phyloP scores from a whole-genome alignment of 495 filamentous ascomycete genomes.

The Aspergillus leporis region DNA sequence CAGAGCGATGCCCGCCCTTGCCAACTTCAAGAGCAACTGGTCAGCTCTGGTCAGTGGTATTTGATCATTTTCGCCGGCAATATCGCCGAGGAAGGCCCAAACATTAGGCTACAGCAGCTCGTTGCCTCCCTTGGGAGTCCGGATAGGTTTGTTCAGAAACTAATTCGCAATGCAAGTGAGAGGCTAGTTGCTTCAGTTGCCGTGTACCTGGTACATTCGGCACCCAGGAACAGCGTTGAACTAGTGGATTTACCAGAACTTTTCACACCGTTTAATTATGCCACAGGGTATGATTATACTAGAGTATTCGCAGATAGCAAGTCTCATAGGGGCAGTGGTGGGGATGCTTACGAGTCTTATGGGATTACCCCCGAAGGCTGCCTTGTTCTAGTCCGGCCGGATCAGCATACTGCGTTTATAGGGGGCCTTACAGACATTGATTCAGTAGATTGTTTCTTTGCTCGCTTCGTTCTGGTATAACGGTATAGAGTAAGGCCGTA shows the following conservation, averaged over 20 bases:
- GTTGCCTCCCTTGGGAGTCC: background rate
- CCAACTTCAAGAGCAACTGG: constrained; percentile 50
- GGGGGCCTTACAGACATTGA: too few species aligned
- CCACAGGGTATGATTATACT: constrained; percentile 60
- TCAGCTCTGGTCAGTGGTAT: constrained; percentile 56
- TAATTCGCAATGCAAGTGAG: background rate
- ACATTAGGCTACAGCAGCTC: background rate
- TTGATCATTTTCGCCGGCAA: constrained; percentile 53
- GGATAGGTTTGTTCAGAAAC: background rate
- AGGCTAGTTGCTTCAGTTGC: too few species aligned
- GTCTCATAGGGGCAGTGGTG: constrained; percentile 61
- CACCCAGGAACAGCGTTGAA: constrained; percentile 47
- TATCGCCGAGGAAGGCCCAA: background rate
- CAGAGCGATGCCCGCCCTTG: constrained; percentile 57
- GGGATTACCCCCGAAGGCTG: constrained; percentile 62
- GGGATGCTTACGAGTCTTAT: constrained; percentile 59
- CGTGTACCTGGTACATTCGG: background rate
- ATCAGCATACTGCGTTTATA: constrained; percentile 46
- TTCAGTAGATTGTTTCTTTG: too few species aligned
- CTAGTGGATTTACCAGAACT: constrained; percentile 57
- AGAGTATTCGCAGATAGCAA: constrained; percentile 65
- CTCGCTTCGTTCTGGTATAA: too few species aligned
- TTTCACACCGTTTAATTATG: constrained; percentile 52
- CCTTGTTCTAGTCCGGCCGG: constrained; percentile 59
- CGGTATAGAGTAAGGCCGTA: too few species aligned